phyloP scores from a whole-genome alignment of 495 filamentous ascomycete species.

The Xylaria grammica region DNA sequence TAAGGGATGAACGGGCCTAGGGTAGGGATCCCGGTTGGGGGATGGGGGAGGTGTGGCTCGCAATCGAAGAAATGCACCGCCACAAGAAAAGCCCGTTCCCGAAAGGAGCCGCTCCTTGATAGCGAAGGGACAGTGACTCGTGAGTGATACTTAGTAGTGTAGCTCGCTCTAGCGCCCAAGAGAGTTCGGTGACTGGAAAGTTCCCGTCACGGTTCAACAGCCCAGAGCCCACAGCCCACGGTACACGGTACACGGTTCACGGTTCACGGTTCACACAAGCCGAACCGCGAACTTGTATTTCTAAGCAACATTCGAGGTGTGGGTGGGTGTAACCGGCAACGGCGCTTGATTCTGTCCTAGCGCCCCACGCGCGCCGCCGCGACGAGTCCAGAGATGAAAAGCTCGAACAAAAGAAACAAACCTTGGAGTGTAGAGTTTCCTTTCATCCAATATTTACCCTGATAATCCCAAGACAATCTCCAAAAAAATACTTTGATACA shows the following conservation, averaged over 20 bases:
- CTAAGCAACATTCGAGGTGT: constrained; percentile 15
- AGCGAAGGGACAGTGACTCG: too few species aligned
- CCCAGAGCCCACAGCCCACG: too few species aligned
- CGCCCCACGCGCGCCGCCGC: constrained; percentile 19
- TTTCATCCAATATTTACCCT: too few species aligned
- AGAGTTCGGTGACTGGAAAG: too few species aligned
- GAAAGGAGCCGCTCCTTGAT: neutral
- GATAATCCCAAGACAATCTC: too few species aligned
- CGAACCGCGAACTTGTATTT: constrained; percentile 23
- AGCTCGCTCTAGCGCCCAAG: too few species aligned
- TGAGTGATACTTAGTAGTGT: neutral
- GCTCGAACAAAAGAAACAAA: neutral
- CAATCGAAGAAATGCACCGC: neutral
- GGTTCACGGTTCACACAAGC: neutral
- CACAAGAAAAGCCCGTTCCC: constrained; percentile 2
- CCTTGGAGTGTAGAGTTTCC: neutral
- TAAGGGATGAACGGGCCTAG: neutral
- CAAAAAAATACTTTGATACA: too few species aligned
- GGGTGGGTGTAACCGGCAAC: constrained; percentile 11
- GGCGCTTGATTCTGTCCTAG: constrained; percentile 3
- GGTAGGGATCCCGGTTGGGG: neutral
- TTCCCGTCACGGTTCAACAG: too few species aligned
- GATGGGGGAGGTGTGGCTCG: constrained; percentile 1
- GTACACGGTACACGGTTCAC: too few species aligned
- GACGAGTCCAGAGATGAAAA: neutral